phyloP scores from a whole-genome alignment of 1,284 basidiomycete species.

The Boletus semigastroideus region DNA sequence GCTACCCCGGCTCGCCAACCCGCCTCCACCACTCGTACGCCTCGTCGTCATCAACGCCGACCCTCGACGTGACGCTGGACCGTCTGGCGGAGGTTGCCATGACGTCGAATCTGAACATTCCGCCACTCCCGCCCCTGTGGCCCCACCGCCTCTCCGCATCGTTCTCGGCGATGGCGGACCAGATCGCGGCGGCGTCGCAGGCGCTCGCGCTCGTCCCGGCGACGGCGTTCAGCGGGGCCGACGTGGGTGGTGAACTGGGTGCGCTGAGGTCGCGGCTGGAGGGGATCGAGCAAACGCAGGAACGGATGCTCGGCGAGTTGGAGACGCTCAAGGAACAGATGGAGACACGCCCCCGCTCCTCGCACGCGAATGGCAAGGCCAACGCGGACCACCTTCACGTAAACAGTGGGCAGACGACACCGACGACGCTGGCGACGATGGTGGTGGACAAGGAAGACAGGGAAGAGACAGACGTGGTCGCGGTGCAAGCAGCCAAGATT shows the following conservation, averaged over 20 bases:
- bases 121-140: slow-evolving; percentile 22
- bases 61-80: slow-evolving; percentile 20
- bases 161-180: slow-evolving; percentile 40
- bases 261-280: slow-evolving; percentile 12
- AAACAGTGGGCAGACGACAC: too few species aligned
- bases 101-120: neutral
- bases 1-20: neutral
- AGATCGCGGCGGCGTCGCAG: slow-evolving; percentile 42
- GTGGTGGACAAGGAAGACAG: too few species aligned
- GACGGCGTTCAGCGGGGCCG: slow-evolving; percentile 12
- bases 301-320: slow-evolving; percentile 11
- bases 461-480: neutral
- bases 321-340: slow-evolving; percentile 9
- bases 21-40: neutral
- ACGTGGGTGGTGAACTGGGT: slow-evolving; percentile 9
- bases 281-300: slow-evolving; percentile 21
- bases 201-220: slow-evolving; percentile 35
- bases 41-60: slow-evolving; percentile 14
- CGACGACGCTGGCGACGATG: neutral
- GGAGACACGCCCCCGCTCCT: neutral
- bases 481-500: slow-evolving; percentile 5
- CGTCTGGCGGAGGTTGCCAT: neutral
- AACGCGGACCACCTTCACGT: too few species aligned
- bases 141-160: slow-evolving; percentile 37
- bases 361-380: too few species aligned